Conservation (phyloP, 2,329 filamentous ascomycete genomes). For the Cryphonectria naterciae region DNA sequence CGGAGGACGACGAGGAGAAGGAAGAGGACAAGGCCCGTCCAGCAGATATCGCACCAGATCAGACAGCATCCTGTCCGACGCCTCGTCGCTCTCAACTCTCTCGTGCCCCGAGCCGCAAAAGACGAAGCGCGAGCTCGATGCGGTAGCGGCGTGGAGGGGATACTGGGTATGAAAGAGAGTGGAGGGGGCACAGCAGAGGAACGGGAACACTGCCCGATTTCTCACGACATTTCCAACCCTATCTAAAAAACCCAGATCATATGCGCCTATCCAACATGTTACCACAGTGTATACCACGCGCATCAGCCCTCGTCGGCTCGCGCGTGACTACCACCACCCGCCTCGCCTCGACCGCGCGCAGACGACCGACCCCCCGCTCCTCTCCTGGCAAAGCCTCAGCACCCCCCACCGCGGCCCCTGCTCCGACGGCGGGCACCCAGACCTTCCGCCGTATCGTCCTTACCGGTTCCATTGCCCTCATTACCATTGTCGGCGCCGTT, state of each 20-base stretch:
- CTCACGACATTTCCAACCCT: not conserved
- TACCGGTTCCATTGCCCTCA: slow-evolving; percentile 36
- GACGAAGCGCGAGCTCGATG: slow-evolving; percentile 24
- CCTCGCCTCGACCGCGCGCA: slow-evolving; percentile 6
- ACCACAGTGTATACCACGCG: not conserved
- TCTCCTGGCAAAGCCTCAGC: not conserved
- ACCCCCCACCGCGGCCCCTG: not conserved
- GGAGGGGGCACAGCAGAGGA: not conserved
- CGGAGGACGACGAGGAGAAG: not conserved
- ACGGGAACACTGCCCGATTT: not conserved
- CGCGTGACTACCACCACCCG: slow-evolving; percentile 5
- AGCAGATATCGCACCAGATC: slow-evolving; percentile 15
- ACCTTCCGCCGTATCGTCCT: slow-evolving; percentile 33
- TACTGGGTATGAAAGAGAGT: slow-evolving; percentile 32
- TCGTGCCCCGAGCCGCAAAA: not conserved
- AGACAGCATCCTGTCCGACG: slow-evolving; percentile 18
- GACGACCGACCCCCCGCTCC: not conserved
- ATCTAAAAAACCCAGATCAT: not conserved
- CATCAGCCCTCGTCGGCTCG: not conserved
- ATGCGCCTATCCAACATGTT: not conserved
- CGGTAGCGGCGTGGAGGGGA: slow-evolving; percentile 31
- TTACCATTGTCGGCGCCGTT: slow-evolving; percentile 38
- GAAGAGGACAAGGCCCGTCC: not conserved
- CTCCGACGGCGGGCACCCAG: slow-evolving; percentile 11
- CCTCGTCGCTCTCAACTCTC: slow-evolving; percentile 10